A percentile compares a stretch with the other conserved stretches of the same genome.
These are phyloP conservation scores for Ramalina intermedia DNA, from an alignment of 495 filamentous ascomycete genomes.

Conservation along the genomic window DNA sequence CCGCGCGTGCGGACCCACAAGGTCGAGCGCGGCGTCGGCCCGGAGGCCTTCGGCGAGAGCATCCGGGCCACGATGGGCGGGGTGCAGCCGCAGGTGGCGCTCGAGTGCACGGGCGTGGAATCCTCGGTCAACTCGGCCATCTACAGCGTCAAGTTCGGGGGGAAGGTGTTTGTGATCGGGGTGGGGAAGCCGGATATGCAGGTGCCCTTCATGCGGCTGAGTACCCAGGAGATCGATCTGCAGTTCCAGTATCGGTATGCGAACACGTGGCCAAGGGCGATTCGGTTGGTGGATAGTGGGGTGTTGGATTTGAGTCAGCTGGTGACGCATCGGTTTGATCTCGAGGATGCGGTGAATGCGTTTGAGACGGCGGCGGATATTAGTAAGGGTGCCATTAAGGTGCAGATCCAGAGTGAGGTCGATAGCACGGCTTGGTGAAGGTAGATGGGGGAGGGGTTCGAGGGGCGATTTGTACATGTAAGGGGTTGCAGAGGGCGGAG, in stretches of 20 bases:
- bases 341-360: slow-evolving; percentile 59
- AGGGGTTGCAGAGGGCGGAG: too few species aligned
- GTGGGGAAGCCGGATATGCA: slow-evolving; percentile 64
- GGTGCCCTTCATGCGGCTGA: slow-evolving; percentile 70
- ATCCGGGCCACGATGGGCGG: slow-evolving; percentile 36
- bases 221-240: slow-evolving; percentile 66
- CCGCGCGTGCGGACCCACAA: slow-evolving; percentile 52
- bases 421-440: slow-evolving; percentile 1
- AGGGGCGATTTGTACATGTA: too few species aligned
- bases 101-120: slow-evolving; percentile 76
- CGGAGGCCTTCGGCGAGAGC: slow-evolving; percentile 43
- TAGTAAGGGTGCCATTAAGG: slow-evolving; percentile 71
- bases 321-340: slow-evolving; percentile 52
- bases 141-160: slow-evolving; percentile 54
- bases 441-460: too few species aligned
- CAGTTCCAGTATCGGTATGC: slow-evolving; percentile 76
- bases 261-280: slow-evolving; percentile 64
- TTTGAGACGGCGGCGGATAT: slow-evolving; percentile 48
- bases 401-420: slow-evolving; percentile 43
- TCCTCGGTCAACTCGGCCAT: slow-evolving; percentile 60
- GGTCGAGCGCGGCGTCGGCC: slow-evolving; percentile 35
- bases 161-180: slow-evolving; percentile 74
- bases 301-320: slow-evolving; percentile 57
- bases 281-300: slow-evolving; percentile 49
- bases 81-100: slow-evolving; percentile 56